Base-by-base conservation (phyloP, 169 alveolate species). In the Babesia bigemina region DNA sequence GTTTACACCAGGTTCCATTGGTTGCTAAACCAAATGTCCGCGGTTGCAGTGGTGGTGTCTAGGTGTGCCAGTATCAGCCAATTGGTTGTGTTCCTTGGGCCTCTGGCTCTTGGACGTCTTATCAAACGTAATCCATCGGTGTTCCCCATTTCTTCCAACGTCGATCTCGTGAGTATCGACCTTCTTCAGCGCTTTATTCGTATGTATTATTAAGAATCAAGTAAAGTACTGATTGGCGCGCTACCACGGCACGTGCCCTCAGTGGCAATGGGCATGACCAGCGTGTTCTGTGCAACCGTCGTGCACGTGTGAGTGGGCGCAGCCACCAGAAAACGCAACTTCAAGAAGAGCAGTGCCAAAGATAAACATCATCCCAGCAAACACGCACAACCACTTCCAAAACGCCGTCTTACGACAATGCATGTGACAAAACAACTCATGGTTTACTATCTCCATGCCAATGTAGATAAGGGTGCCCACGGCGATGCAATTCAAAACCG, bases 401-500 rank as follows among this genome's bases (percentile, higher is more conserved):
- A 78, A 44, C 8, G 87, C 82, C 21, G 82, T 70, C 29, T 56
- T 67, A 16, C 69, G 74, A 48, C 87, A 67, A 52, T 70, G 67
- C 26, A 67, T 70, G 42, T 67, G 72, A 49, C 82, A 67, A 29
- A 67, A 70, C 58, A 78, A 52, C 69, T 78, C 87, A 42, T 78
- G 87, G 56, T 67, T 61, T 22, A 78, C 29, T 22, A 78, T 70
- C 58, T 78, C 87, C 60, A 70, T 58, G 17, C 87, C 87, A 22
- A 78, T 70, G 70, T 78, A 78, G 21, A 78, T 59, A 10, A 78
- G 75, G 4, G 87, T 69, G 26, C 87, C 87, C 9, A 70, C 76
- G 36, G 87, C 87, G 36, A 78, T 17, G 14, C 75, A 21, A 42
- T 78, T 78, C 48, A 78, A 22, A 10, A 78, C 45, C 8, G 82